Percentiles rank a stretch among this genome's conserved stretches.
These are phyloP conservation scores for Tulasnella calospora DNA, from an alignment of 768 basidiomycete genomes.

Conservation along the genomic window DNA sequence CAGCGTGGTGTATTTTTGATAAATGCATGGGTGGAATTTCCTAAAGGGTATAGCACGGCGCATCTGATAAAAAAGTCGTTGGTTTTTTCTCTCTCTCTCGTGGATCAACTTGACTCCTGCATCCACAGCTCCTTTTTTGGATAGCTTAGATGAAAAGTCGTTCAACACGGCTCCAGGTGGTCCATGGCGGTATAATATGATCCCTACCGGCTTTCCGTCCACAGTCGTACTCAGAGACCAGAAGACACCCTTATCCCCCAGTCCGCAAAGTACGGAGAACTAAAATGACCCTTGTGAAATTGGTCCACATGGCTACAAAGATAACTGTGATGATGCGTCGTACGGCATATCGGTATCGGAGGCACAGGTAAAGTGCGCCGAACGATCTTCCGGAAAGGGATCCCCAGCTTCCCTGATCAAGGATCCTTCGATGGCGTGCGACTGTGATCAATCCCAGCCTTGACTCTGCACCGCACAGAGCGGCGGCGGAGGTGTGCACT, in stretches of 20 bases:
- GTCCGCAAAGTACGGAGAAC: neutral
- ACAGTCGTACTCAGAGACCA: too few relatives aligned
- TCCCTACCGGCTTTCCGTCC: too few relatives aligned
- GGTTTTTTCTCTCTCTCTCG: too few relatives aligned
- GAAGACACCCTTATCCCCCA: neutral
- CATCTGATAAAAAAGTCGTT: neutral
- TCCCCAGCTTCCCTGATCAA: neutral
- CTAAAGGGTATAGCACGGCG: neutral
- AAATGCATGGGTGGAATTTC: neutral
- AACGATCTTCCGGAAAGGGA: neutral
- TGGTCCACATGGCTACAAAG: neutral
- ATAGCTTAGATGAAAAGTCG: too few relatives aligned
- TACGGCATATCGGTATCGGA: neutral
- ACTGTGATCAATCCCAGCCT: neutral
- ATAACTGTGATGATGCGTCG: neutral
- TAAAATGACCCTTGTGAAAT: neutral
- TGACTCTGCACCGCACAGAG: neutral
- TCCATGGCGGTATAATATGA: too few relatives aligned
- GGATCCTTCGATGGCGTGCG: neutral
- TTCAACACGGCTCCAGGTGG: too few relatives aligned
- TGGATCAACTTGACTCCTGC: too few relatives aligned
- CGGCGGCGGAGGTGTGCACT: neutral
- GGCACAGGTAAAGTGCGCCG: neutral
- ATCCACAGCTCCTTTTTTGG: too few relatives aligned
- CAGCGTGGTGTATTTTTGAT: neutral